phyloP scores from a whole-genome alignment of 1,139 yeast genomes.

The Protomyces inouyei region DNA sequence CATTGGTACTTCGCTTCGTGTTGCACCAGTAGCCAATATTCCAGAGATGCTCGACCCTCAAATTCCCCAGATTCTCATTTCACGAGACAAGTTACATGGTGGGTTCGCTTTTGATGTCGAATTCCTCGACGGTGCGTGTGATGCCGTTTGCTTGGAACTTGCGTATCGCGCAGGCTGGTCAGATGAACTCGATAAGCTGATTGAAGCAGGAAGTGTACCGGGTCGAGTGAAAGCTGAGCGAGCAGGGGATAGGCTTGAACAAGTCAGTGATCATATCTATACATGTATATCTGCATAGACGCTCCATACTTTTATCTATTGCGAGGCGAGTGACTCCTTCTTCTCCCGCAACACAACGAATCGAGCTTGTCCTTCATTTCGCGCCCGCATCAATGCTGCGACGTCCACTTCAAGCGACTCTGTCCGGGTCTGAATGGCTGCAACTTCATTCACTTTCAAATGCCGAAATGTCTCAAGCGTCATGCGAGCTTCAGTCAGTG shows the following conservation, averaged over 20 bases:
- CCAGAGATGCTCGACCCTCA: conserved; percentile 65
- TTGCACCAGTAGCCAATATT: conserved; percentile 92
- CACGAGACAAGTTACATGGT: conserved; percentile 65
- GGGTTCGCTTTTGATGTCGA: conserved; percentile 79
- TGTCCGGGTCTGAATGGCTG: conserved; percentile 5
- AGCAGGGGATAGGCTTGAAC: neutral
- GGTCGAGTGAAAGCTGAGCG: neutral
- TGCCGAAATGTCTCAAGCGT: conserved; percentile 19
- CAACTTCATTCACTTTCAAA: conserved; percentile 8
- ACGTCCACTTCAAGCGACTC: conserved; percentile 9
- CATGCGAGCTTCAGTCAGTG: conserved; percentile 13
- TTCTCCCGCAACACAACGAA: neutral
- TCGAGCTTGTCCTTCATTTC: conserved; percentile 8
- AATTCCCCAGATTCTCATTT: conserved; percentile 79
- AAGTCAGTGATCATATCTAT: neutral
- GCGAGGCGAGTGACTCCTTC: neutral
- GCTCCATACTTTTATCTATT: neutral
- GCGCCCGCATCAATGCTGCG: neutral
- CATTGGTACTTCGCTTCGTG: conserved; percentile 90
- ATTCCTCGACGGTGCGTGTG: conserved; percentile 71
- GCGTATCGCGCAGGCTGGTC: conserved; percentile 60
- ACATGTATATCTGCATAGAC: neutral
- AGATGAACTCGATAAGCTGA: conserved; percentile 4
- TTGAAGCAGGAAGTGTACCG: neutral
- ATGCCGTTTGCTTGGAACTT: conserved; percentile 70